Percentiles rank a stretch among this genome's conserved stretches.
Evolutionary conservation across 164 flowering plant genomes (phyloP).

Genomic region (Dillenia turbinata): DNA sequence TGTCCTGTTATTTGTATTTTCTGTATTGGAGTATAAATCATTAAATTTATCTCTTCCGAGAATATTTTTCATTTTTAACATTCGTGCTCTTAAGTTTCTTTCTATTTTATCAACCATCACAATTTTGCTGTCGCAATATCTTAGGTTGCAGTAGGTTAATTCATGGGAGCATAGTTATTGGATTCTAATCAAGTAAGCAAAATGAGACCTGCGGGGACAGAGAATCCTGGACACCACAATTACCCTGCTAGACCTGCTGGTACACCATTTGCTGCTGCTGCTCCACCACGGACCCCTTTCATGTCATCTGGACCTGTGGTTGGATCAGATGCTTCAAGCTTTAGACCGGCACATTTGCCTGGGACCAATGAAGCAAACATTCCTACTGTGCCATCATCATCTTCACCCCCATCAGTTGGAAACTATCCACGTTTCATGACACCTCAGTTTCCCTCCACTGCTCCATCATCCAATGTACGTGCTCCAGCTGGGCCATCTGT

Average conservation of each 20-base stretch:
- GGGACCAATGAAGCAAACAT: slow-evolving; percentile 44
- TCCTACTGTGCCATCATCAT: slow-evolving; percentile 35
- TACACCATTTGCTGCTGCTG: slow-evolving; percentile 48
- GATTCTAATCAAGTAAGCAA: slow-evolving; percentile 12
- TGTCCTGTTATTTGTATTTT: too few species aligned
- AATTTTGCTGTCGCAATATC: neutral
- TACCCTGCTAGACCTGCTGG: slow-evolving; percentile 42
- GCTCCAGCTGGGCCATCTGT: slow-evolving; percentile 32
- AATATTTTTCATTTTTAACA: too few species aligned
- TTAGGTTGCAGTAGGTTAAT: slow-evolving; percentile 22
- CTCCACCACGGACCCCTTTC: slow-evolving; percentile 45
- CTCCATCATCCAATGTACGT: slow-evolving; percentile 31
- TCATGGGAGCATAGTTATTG: slow-evolving; percentile 23
- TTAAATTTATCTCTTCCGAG: too few species aligned
- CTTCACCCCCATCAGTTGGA: slow-evolving; percentile 35
- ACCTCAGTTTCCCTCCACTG: slow-evolving; percentile 36
- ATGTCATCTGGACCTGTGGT: slow-evolving; percentile 33
- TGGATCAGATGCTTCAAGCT: slow-evolving; percentile 32
- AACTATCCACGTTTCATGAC: slow-evolving; percentile 41
- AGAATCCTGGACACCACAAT: slow-evolving; percentile 44
- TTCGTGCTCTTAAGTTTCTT: too few species aligned
- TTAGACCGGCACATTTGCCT: slow-evolving; percentile 33
- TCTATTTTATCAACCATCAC: too few species aligned
- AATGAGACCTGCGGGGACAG: slow-evolving; percentile 59
- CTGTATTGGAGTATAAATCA: too few species aligned